Base-by-base conservation (phyloP, 2,329 filamentous ascomycete genomes). In the Phialemoniopsis sp. region DNA sequence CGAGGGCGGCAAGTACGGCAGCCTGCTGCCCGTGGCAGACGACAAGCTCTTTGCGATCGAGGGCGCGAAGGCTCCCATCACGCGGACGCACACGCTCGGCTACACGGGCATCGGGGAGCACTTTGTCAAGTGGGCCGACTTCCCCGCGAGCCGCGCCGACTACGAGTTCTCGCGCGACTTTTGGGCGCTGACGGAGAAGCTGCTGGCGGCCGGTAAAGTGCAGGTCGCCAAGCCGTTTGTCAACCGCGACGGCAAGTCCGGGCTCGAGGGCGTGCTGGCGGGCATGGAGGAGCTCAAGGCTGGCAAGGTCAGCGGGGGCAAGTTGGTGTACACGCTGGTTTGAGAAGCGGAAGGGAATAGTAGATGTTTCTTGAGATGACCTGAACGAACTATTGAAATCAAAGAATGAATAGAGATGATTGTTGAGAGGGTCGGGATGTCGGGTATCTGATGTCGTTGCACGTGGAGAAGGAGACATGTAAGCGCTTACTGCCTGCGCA, bases 251-350 rank as follows among this genome's bases (percentile, higher is more conserved):
- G 55, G 57, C 8, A 40, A 38, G 36, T 26, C 21, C 21, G 58
- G 57, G 8, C 40, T 62, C 15, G 54, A 60, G 37, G 57, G 58
- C 3, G 52, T 59, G 26, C 14, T 58, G 36, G 45, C 41, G 13
- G 59, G 60, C 3, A n/a, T 61, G 44, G 21, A 54, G 38, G 53
- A 58, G 26, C 35, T 61, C 45, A 56, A 43, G 46, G 43, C 46
- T 17, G 51, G 51, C 13, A 55, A 52, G 53, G 55, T 67, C 15
- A 63, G 59, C 45, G 63, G 55, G 8, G 53, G 50, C 41, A 68
- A 68, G 52, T 46, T 68, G 47, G 64, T 67, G 12, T 66, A 63
- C 46, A 59, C 51, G 14, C 33, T 61, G 14, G 21, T 39, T 14
- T 37, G 17, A 38, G 12, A 13, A 10, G 14, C 14, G 18, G n/a